These are phyloP conservation scores for Populus davidiana DNA, from an alignment of 345 rosid species.

Conservation along the genomic window DNA sequence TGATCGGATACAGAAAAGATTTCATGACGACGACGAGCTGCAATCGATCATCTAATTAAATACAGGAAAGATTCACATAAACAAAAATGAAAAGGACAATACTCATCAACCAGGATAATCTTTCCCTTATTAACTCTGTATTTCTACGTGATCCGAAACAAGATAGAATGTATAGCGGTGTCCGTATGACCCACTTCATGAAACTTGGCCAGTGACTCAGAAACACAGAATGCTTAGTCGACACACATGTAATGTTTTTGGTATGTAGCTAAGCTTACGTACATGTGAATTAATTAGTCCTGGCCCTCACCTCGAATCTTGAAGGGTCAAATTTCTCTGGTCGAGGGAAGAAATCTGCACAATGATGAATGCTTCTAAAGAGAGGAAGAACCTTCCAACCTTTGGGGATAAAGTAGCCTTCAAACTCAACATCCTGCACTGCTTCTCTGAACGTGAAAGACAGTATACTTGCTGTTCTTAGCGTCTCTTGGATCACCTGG, in stretches of 20 bases:
- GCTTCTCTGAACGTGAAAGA: slow-evolving; percentile 96
- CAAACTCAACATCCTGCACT: slow-evolving; percentile 72
- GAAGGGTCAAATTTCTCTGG: slow-evolving; percentile 86
- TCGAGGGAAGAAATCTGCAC: slow-evolving; percentile 60
- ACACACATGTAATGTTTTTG: not conserved
- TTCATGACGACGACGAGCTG: slow-evolving; percentile 13
- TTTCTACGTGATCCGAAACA: slow-evolving; percentile 11
- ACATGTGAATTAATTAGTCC: not conserved
- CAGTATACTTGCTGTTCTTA: slow-evolving; percentile 76
- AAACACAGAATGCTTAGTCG: not conserved
- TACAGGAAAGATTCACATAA: slow-evolving; percentile 12
- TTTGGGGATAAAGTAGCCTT: slow-evolving; percentile 80
- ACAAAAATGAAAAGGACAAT: slow-evolving; percentile 23
- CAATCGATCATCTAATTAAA: not conserved
- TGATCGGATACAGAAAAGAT: slow-evolving; percentile 16
- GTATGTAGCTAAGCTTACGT: not conserved
- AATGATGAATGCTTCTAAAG: slow-evolving; percentile 83
- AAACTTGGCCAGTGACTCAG: not conserved
- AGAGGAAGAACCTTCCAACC: slow-evolving; percentile 99
- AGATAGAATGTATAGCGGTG: slow-evolving; percentile 14
- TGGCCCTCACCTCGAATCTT: slow-evolving; percentile 61
- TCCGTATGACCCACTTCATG: slow-evolving; percentile 17
- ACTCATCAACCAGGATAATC: not conserved
- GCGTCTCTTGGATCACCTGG: slow-evolving; percentile 96
- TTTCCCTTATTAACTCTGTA: slow-evolving; percentile 29